Evolutionary conservation across 805 yeast species (phyloP), one percentile per base, ranked within the genome.

Genomic region (Wickerhamiella brachini): DNA sequence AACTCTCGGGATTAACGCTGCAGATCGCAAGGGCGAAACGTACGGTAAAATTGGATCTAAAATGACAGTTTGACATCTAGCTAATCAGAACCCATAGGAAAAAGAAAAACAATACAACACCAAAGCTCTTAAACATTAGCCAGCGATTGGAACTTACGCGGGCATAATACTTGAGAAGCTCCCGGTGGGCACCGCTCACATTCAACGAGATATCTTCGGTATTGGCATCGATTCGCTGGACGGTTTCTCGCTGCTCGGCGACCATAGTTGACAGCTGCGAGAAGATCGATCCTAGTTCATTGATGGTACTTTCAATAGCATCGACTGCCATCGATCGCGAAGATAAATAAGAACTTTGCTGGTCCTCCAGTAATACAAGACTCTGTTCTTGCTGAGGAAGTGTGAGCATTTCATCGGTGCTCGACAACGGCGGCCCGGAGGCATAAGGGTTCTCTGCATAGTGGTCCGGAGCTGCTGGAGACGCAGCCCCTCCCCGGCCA

Each of bases 231-330:
- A 93, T 93, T 62, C 97, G 74, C 66, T 90, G 97, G 52, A 93
- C 90, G 15, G 84, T 85, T 60, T 93, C 98, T 42, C 97, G 90
- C 68, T 93, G 98, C 66, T 93, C 97, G 55, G 85, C 88, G 7
- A 93, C 97, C 97, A 93, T 90, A 1, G 95, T 83, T 5, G 97
- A 95, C 59, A 93, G 73, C 67, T 93, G 98, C 60, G 85, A 90
- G 70, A 93, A 93, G 54, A 93, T 73, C 48, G 85, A 83, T 44
- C 98, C 98, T 47, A 93, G 95, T 66, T 93, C 97, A 62, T 90
- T 90, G 54, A 93, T 93, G 0, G 98, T 93, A n/a, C 87, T 77
- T 65, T 93, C 98, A 48, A 93, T 93, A 0, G 97, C 86, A 63
- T 90, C 97, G 49, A 93, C 96, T 0, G 98, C 98, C 45, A 81